Evolutionary conservation across 495 filamentous ascomycete species (phyloP), one percentile per base, ranked within the genome.

Genomic region (Neurospora sp.): DNA sequence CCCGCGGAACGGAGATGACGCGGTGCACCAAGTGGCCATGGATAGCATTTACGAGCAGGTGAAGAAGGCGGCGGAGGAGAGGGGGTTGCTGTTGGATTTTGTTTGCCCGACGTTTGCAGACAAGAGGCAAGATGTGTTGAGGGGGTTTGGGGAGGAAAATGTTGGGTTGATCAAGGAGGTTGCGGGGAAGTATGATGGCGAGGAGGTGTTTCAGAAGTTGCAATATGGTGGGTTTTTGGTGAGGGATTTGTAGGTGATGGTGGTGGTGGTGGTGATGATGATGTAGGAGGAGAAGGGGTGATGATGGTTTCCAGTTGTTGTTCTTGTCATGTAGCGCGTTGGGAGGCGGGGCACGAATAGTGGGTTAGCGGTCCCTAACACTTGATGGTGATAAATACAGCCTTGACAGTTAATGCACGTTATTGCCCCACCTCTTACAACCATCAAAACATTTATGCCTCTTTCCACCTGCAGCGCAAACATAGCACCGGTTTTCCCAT

Each of bases 61-160:
- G 71, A 74, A 75, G 3, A 59, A 72, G 42, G 76, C 78, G 3
- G 35, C 71, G 5, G 79, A 81, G 68, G 78, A 77, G 41, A 73
- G 70, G 53, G 70, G 40, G 1, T 72, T 74, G 5, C 42, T 76
- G n/a, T n/a, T 77, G 41, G 73, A 69, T 2, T 86, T 77, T 75
- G 39, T 73, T 1, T 83, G 82, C 40, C 44, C 80, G 3, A 85
- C 84, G 40, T 83, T 88, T 73, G 85, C 85, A 0, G 79, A 82
- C 42, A 69, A 69, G 31, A 76, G 61, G 3, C 87, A 88, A 79
- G 75, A 84, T 66, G 80, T 82, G 4, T 76, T 89, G 11, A 73
- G 66, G 0, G 82, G 86, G n/a, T 89, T 87, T 75, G 88, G 88
- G 0, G 74, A 70, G 69, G 79, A 80, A 40, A 88, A 84, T 71